Base-by-base conservation (phyloP, 441 rosid species). In the Rhodomyrtus psidioides region DNA sequence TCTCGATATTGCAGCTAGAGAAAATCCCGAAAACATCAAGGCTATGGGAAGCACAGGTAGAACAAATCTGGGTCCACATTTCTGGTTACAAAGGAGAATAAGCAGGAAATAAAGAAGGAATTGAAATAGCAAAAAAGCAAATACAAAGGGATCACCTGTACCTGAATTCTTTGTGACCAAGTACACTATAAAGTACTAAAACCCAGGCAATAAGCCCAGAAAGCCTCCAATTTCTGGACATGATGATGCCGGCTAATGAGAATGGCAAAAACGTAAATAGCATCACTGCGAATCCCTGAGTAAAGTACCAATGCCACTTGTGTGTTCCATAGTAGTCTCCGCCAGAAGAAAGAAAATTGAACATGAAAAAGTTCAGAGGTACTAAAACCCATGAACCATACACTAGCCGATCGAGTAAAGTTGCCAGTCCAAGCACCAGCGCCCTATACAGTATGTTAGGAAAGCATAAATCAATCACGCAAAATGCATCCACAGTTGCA, bases 121-220 rank as follows among this genome's bases (percentile, higher is more conserved):
- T 81, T 51, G 26, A 15, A 82, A 30, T 30, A 59, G 42, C 79
- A 55, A 5, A 70, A 39, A 70, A 39, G 51, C 51, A 70, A 70
- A 39, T 70, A 10, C n/a, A 70, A 70, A 39, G 79, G 54, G 57
- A 83, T 23, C 42, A 12, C 85, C 74, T 65, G 60, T 87, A 94
- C 99, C 99, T 92, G 95, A 97, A 96, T 89, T 96, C 97, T 88
- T 97, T 94, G 91, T 96, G 99, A 86, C 96, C 98, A 81, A 93
- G 91, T 85, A 93, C 16, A 85, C 98, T 92, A 92, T 94, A 94
- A 88, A 93, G 85, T 46, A 91, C 91, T 90, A 94, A 90, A 86
- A 92, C 98, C 99, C 99, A 95, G 81, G 91, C 88, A 90, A 95
- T 87, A 84, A 95, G 96, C 86, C 96, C 95, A 86, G 94, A 91